These are phyloP conservation scores for Ophiostoma tasmaniense DNA, from an alignment of 2,329 filamentous ascomycete species.

Conservation along the genomic window DNA sequence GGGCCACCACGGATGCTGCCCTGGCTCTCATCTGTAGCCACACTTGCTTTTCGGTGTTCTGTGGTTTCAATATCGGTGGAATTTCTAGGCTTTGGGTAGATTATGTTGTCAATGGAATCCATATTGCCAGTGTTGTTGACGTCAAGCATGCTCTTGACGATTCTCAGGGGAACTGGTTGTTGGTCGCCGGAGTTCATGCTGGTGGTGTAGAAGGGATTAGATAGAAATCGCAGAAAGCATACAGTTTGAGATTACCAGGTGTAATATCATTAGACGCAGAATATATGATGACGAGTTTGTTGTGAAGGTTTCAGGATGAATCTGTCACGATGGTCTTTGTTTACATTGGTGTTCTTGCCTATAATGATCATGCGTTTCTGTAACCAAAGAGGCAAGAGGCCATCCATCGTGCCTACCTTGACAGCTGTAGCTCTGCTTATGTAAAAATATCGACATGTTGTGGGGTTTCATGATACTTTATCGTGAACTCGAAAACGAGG, in stretches of 20 bases:
- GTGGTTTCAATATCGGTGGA: not conserved
- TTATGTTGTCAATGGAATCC: not conserved
- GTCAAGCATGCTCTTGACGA: constrained; percentile 17
- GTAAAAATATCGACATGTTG: not conserved
- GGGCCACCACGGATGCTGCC: constrained; percentile 23
- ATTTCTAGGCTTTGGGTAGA: not conserved
- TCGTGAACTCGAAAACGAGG: no score
- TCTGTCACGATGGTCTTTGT: not conserved
- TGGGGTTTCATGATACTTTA: not conserved
- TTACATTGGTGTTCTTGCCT: not conserved
- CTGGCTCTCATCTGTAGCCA: constrained; percentile 24
- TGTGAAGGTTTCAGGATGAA: not conserved
- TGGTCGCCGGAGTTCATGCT: not conserved
- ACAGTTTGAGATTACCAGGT: no score
- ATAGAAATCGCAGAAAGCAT: not conserved
- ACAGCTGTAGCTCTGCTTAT: not conserved
- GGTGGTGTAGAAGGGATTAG: not conserved
- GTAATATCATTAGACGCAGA: not conserved
- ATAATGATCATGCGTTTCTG: not conserved
- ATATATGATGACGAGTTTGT: not conserved
- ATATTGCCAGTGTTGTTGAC: not conserved
- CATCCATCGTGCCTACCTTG: not conserved
- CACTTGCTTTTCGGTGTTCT: constrained; percentile 17
- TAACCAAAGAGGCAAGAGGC: not conserved
- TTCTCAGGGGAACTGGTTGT: constrained; percentile 17